A percentile compares a stretch with the other conserved stretches of the same genome.
Conservation (phyloP, 345 rosid species). For the Camelina laxa region DNA sequence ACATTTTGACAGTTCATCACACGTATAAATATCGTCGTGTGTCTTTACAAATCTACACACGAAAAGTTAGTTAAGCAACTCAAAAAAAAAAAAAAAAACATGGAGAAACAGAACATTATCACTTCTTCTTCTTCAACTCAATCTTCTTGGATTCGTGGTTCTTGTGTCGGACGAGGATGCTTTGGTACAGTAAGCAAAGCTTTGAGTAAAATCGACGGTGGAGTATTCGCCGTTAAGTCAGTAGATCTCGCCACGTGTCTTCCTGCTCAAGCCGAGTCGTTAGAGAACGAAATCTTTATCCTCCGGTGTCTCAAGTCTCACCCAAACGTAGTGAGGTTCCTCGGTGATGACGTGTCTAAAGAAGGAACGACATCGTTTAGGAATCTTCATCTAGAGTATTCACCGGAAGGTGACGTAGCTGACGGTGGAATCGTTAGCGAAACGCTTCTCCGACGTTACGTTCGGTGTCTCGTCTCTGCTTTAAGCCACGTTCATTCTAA, state of each 20-base stretch:
- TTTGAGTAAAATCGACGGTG: slow-evolving; percentile 44
- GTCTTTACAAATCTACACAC: slow-evolving; percentile 33
- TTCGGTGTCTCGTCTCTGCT: slow-evolving; percentile 65
- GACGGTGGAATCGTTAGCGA: slow-evolving; percentile 50
- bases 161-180: slow-evolving; percentile 62
- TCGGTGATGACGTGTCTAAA: slow-evolving; percentile 57
- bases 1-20: slow-evolving; percentile 34
- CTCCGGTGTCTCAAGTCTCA: slow-evolving; percentile 55
- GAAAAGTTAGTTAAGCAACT: slow-evolving; percentile 15
- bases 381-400: slow-evolving; percentile 72
- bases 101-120: slow-evolving; percentile 33
- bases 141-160: slow-evolving; percentile 56
- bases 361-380: slow-evolving; percentile 49
- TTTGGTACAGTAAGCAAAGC: slow-evolving; percentile 64
- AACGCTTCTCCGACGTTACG: slow-evolving; percentile 47
- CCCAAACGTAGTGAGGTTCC: slow-evolving; percentile 54
- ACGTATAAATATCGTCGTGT: slow-evolving; percentile 46
- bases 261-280: slow-evolving; percentile 46
- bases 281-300: slow-evolving; percentile 63
- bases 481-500: slow-evolving; percentile 56
- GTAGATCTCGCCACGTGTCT: slow-evolving; percentile 51
- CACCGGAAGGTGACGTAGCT: slow-evolving; percentile 65
- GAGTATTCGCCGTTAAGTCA: slow-evolving; percentile 68
- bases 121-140: slow-evolving; percentile 37
- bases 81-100: slow-evolving; percentile 8